Base-by-base conservation (phyloP, 768 basidiomycete genomes). In the Tulasnella sp. region DNA sequence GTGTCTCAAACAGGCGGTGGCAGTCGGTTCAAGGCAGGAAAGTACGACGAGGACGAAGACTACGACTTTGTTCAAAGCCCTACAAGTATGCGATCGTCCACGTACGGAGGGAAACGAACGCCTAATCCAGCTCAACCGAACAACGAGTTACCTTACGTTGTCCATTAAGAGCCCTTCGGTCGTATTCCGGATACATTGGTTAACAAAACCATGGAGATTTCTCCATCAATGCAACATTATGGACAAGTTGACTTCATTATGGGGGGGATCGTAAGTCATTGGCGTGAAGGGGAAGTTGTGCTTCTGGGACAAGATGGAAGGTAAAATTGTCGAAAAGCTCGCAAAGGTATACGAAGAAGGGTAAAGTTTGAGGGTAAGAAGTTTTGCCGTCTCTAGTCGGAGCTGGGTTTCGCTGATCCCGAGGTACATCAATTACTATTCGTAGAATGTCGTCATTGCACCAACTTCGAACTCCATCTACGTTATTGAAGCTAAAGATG, bases 401-500 rank as follows among this genome's bases (percentile, higher is more conserved):
- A 17, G 37, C 0, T 70, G 29, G 58, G 14, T n/a, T 19, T 34
- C 2, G 31, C 58, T 64, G 12, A 17, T 34, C 11, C 14, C 31
- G 58, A 3, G 5, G 19, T 25, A 22, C n/a, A 49, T 49, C 11
- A n/a, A 34, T 42, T 19, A 11, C 31, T 54, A 36, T 73, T 42
- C 37, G 22, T 37, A 74, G 73, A 74, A 74, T 25, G 52, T 74
- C 19, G 49, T 29, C 31, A 42, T 74, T 25, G 45, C 73, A 0
- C 73, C 73, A 1, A 38, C 54, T 34, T 17, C 49, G 52, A 49
- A 54, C 12, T 49, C 45, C 15, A 74, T 67, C 73, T 74, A 74
- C 36, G 52, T 74, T 22, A 74, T 74, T 34, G 73, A 74, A 37
- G 73, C 52, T 34, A 67, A 54, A 38, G 73, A 74, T n/a, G 73